phyloP scores from a whole-genome alignment of 2,329 filamentous ascomycete species.

The Graphilbum ipis-grandicollis region DNA sequence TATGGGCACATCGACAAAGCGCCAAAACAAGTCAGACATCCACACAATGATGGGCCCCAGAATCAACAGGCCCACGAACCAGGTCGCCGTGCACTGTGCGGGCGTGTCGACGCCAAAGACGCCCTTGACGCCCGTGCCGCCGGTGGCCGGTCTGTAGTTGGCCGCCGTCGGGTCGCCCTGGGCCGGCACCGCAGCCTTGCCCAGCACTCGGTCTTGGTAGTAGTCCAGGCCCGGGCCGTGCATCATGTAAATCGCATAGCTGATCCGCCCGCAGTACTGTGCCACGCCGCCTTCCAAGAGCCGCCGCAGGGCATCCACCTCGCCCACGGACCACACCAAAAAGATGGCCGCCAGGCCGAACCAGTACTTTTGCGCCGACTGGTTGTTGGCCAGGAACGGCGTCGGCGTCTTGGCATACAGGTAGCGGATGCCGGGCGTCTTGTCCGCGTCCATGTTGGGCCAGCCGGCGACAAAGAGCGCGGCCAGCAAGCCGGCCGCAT shows the following conservation, averaged over 20 bases:
- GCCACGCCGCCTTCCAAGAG: slow-evolving; percentile 28
- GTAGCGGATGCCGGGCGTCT: slow-evolving; percentile 16
- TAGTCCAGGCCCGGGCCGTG: slow-evolving; percentile 32
- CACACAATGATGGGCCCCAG: slow-evolving; percentile 26
- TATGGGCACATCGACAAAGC: slow-evolving; percentile 30
- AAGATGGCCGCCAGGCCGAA: slow-evolving; percentile 17
- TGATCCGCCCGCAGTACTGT: slow-evolving; percentile 38
- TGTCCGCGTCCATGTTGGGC: slow-evolving; percentile 18
- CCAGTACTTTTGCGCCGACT: slow-evolving; percentile 20
- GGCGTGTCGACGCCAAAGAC: slow-evolving; percentile 14
- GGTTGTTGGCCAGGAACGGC: slow-evolving; percentile 12
- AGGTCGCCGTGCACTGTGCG: slow-evolving; percentile 15
- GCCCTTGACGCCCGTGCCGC: slow-evolving; percentile 16
- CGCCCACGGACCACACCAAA: slow-evolving; percentile 21
- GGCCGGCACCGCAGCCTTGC: slow-evolving; percentile 10
- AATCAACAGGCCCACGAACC: slow-evolving; percentile 20
- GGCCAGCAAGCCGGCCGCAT: slow-evolving; percentile 2
- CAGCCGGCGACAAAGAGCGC: slow-evolving; percentile 18
- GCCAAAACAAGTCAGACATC: slow-evolving; percentile 41
- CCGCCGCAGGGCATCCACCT: slow-evolving; percentile 15
- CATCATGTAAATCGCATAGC: slow-evolving; percentile 40
- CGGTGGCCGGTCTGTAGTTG: slow-evolving; percentile 9
- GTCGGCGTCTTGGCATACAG: slow-evolving; percentile 17
- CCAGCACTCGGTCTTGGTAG: slow-evolving; percentile 16
- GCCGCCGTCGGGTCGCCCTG: slow-evolving; percentile 9